Evolutionary conservation across 768 basidiomycete genomes (phyloP), one percentile per base, ranked within the genome.

Genomic region (Suillus brevipes): DNA sequence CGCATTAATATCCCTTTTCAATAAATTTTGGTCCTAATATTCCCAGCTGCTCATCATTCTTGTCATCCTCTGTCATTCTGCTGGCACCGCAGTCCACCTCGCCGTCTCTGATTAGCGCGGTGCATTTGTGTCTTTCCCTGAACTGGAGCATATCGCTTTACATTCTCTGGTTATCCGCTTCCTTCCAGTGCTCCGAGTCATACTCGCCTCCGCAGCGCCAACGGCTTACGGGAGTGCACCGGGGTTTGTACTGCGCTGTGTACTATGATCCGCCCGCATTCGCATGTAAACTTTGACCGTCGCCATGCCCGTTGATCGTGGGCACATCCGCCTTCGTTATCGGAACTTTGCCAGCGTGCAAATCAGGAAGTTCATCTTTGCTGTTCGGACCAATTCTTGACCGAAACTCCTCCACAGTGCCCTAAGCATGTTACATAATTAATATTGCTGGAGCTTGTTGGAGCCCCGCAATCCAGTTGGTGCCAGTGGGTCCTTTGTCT

Each of bases 261-360:
- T n/a, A 49, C 23, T 6, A 55, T 55, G 53, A 55, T 55, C 53
- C 53, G 53, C 31, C 53, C 34, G 31, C 31, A 53, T 9, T 53
- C 52, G 12, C 50, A 50, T 28, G 50, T 4, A 50, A 25, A 50
- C 28, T 34, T 18, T 55, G 53, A 55, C 53, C 34, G 53, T 55
- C 53, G 31, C 31, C 12, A 55, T 55, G 34, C 53, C 53, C 53
- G 53, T 36, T 55, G 53, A 55, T 36, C 53, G 53, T 55, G 53
- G 52, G 52, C 52, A 6, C 9, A 49, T 23, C 12, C 47, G 50
- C 50, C 50, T 28, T 25, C 28, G 8, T 53, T 18, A 20, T 36
- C 53, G 53, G 34, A n/a, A n/a, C 34, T n/a, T 55, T 55, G 53
- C 53, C 53, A 55, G 53, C 53, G n/a, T n/a, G 53, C 53, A 55